Evolutionary conservation across 495 filamentous ascomycete genomes (phyloP).

Genomic region (Pseudomonodictys pantanalensis): DNA sequence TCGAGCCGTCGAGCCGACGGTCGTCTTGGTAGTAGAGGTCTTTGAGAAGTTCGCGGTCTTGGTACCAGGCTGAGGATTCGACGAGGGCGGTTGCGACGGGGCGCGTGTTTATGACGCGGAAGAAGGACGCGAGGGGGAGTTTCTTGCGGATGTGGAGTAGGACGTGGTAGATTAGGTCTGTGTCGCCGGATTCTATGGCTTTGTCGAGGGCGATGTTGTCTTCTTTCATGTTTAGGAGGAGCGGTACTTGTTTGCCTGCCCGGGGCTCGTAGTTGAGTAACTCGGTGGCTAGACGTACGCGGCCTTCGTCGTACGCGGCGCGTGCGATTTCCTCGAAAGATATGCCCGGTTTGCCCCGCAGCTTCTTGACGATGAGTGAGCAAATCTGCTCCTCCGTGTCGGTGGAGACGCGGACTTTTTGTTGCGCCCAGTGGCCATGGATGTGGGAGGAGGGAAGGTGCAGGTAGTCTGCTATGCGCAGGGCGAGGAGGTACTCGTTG

Average conservation of each 20-base stretch:
- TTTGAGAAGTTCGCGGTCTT: conserved; percentile 82
- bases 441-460: conserved; percentile 83
- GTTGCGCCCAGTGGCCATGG: conserved; percentile 93
- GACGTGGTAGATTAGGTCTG: conserved; percentile 86
- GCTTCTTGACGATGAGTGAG: conserved; percentile 77
- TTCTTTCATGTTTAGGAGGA: conserved; percentile 94
- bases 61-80: conserved; percentile 71
- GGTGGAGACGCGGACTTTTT: conserved; percentile 82
- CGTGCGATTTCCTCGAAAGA: conserved; percentile 93
- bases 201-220: conserved; percentile 95
- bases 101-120: conserved; percentile 82
- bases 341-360: conserved; percentile 82
- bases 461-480: conserved; percentile 85
- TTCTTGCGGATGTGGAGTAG: conserved; percentile 87
- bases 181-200: conserved; percentile 92
- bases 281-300: conserved; percentile 79
- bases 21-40: conserved; percentile 98
- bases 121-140: conserved; percentile 84
- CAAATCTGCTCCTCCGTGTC: conserved; percentile 88
- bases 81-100: conserved; percentile 87
- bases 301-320: conserved; percentile 93
- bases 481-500: conserved; percentile 85
- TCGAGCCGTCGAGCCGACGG: conserved; percentile 81
- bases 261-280: conserved; percentile 90
- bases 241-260: conserved; percentile 89